Base-by-base conservation (phyloP, 1,284 basidiomycete genomes). In the Pulveroboletus sp. region DNA sequence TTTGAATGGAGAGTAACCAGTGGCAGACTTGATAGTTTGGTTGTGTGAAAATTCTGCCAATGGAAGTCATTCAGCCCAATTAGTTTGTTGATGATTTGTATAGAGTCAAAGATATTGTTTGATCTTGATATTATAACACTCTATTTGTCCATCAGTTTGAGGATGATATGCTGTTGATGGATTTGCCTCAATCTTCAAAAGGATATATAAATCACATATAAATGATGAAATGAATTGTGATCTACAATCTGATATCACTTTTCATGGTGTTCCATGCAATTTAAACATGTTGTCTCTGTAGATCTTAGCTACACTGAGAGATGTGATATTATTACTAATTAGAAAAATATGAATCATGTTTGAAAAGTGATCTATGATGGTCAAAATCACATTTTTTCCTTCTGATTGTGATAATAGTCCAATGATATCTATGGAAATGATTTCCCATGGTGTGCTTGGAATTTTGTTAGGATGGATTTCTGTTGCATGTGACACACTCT, bases 301-400 rank as follows among this genome's bases (percentile, higher is more conserved):
- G 12, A 35, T 17, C 6, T 12, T 35, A 15, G 33, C 33, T 5
- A 35, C 33, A 15, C 33, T 15, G 14, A 15, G 14, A 15, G 33
- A 8, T 11, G 33, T 35, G 14, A 35, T 35, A 6, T 35, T 15
- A 1, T 2, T 35, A 12, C 5, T 11, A 12, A 35, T 35, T 2
- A 15, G 33, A 15, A 35, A 17, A 2, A 35, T 5, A 2, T 15
- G 7, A 6, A 35, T 35, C 33, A 35, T 35, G 14, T 35, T 35
- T 8, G 33, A 15, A 15, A 35, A 35, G 14, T 15, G 7, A 17
- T 35, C 33, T 11, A 35, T 15, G 9, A 35, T 15, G 2, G 6
- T 17, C 2, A 35, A 52, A 36, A 81, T 73, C 0, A 62, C 47
- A 55, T 80, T 64, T 33, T 61, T 72, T 69, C 67, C 20, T 74